Evolutionary conservation across 2,329 filamentous ascomycete genomes (phyloP).

Genomic region (Akanthomyces dipterigenus): DNA sequence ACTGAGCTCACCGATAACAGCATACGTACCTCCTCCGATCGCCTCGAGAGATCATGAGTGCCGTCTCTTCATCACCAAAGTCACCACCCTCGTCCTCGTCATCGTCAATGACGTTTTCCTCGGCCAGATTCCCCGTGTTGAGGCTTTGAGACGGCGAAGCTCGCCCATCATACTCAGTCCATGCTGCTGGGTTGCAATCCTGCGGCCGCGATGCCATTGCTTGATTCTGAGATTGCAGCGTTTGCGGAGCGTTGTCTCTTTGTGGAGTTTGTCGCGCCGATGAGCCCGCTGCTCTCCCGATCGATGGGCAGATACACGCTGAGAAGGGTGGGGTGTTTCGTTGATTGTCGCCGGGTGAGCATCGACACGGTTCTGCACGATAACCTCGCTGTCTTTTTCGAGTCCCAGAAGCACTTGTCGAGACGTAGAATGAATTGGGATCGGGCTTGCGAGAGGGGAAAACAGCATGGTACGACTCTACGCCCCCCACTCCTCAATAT

Average conservation of each 20-base stretch:
- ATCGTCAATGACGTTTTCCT: constrained; percentile 40
- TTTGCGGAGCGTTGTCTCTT: neutral
- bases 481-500: neutral
- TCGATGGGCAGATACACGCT: neutral
- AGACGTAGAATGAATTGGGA: neutral
- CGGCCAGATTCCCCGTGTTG: constrained; percentile 36
- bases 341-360: neutral
- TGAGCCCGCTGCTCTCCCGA: neutral
- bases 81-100: constrained; percentile 23
- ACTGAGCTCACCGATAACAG: neutral
- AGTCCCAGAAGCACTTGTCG: neutral
- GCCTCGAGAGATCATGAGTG: constrained; percentile 17
- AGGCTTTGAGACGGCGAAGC: neutral
- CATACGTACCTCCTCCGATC: constrained; percentile 24
- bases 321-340: neutral
- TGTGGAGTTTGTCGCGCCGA: neutral
- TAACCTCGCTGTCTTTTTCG: neutral
- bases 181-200: neutral
- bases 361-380: neutral
- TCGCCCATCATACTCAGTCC: neutral
- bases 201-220: constrained; percentile 2
- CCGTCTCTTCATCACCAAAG: constrained; percentile 24
- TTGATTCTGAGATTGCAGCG: neutral
- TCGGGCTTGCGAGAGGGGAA: neutral
- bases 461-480: neutral